These are phyloP conservation scores for Diaporthe nobilis DNA, from an alignment of 2,329 filamentous ascomycete genomes.

Conservation along the genomic window DNA sequence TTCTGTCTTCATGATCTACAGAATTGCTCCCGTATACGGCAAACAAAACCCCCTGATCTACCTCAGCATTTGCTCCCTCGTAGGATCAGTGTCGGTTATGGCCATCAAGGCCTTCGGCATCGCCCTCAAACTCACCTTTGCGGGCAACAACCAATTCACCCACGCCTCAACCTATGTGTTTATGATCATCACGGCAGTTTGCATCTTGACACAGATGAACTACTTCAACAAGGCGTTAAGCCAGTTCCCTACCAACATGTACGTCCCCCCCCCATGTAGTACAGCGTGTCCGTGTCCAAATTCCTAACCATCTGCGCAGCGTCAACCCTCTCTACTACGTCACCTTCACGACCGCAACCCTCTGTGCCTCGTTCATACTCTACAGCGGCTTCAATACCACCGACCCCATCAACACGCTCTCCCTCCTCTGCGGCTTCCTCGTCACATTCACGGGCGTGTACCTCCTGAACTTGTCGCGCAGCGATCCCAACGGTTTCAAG, in stretches of 20 bases:
- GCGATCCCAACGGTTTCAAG: constrained; percentile 85
- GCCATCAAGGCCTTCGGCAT: constrained; percentile 99
- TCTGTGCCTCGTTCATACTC: constrained; percentile 95
- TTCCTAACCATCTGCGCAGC: constrained; percentile 62
- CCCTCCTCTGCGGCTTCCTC: constrained; percentile 91
- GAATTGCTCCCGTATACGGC: constrained; percentile 88
- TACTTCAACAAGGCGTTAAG: constrained; percentile 99
- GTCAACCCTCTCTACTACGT: constrained; percentile 98
- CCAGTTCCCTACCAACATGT: constrained; percentile 98
- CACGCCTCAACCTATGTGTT: constrained; percentile 98
- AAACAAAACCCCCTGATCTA: constrained; percentile 97
- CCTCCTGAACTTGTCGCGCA: constrained; percentile 93
- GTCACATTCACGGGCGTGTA: constrained; percentile 97
- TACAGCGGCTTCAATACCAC: constrained; percentile 97
- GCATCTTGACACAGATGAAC: constrained; percentile 99
- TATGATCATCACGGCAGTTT: constrained; percentile 91
- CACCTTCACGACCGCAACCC: constrained; percentile 94
- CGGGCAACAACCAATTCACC: constrained; percentile 93
- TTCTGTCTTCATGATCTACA: constrained; percentile 96
- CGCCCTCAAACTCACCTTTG: constrained; percentile 93
- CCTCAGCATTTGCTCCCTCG: constrained; percentile 97
- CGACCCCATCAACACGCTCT: constrained; percentile 91
- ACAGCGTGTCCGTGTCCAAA: background rate
- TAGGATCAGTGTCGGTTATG: constrained; percentile 98
- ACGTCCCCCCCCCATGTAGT: constrained; percentile 55